Evolutionary conservation across 345 rosid genomes (phyloP), one percentile per base, ranked within the genome.

Genomic region (Dipteronia dyeriana): DNA sequence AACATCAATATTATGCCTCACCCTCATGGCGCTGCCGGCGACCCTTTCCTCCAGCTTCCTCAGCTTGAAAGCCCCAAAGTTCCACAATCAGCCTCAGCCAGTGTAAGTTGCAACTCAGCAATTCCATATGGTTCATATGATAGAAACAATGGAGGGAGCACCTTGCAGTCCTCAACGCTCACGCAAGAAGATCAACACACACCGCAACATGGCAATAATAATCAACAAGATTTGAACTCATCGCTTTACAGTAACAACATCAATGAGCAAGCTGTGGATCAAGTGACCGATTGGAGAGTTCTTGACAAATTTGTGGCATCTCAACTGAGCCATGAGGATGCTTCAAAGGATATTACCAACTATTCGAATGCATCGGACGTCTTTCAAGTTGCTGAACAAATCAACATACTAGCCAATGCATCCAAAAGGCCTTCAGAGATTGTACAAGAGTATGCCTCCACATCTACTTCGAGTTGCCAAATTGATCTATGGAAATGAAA

Each of bases 241-340:
- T 31, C 38, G 38, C 70, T 86, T 70, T 79, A 85, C 70, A 77
- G 66, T 19, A 84, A 70, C 66, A 78, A 69, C 38, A 4, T 31
- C 38, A 71, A 64, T 11, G 91, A 90, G 66, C 96, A 89, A 75
- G 90, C 81, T n/a, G 87, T 81, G 45, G 98, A 91, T 68, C 94
- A 92, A 85, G 90, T 90, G 57, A 94, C 91, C 0, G 99, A 97
- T 76, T 97, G 99, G 99, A 89, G 99, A 53, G 92, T 92, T 19
- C 91, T 97, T 22, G 98, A 97, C 82, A 94, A 97, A 75, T 94
- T 97, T 74, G 98, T 97, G 5, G 99, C 99, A 2, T 97, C 97
- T 71, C 99, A 97, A 85, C 88, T 97, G 12, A 94, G 98, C 84
- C 90, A 92, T 47, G 99, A 90, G 63, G 91, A 91, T 70, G 93